Evolutionary conservation across 2,329 filamentous ascomycete genomes (phyloP), one percentile per base, ranked within the genome.

Genomic region (Metarhizium brunneum): DNA sequence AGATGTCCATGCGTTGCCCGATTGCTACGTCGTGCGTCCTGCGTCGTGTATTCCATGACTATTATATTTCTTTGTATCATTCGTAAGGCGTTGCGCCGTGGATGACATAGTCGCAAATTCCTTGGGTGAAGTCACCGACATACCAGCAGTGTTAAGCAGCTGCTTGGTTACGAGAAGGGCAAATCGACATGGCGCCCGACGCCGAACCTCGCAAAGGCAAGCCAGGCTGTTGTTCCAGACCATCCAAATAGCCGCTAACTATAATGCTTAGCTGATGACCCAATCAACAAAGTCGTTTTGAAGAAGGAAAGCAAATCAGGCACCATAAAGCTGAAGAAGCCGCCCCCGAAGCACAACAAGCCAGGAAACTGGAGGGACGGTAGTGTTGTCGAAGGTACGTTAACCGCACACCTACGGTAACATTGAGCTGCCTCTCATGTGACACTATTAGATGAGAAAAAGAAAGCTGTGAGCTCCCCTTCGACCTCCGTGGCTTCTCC

Each of bases 301-400:
- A 84, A 82, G 64, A 81, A 79, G 59, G 71, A 74, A 55, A 60
- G 65, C 52, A 78, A 78, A 61, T 76, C 74, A 48, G 79, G 77
- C 42, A 69, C 71, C 6, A 77, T 86, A 54, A 86, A 85, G 63
- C 66, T 89, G 25, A 88, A 84, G 70, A 86, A 82, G 62, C 69
- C 77, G 1, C 70, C 76, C 0, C 82, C 83, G 0, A 87, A 85
- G 67, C 77, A 84, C 55, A 81, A 72, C 55, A 84, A 86, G 62
- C 80, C 84, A 4, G 86, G 86, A 29, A 88, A 87, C 64, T 89
- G 86, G 86, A 82, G 80, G 62, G 85, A 88, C 62, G 80, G 79
- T n/a, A 82, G 76, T 61, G 75, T 86, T 50, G 72, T 82, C 30
- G 83, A 84, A 62, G 82, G 85, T 86, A 73, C 42, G 74, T 65